Conservation (phyloP, 257 asterid genomes). For the Cruciata laevipes region DNA sequence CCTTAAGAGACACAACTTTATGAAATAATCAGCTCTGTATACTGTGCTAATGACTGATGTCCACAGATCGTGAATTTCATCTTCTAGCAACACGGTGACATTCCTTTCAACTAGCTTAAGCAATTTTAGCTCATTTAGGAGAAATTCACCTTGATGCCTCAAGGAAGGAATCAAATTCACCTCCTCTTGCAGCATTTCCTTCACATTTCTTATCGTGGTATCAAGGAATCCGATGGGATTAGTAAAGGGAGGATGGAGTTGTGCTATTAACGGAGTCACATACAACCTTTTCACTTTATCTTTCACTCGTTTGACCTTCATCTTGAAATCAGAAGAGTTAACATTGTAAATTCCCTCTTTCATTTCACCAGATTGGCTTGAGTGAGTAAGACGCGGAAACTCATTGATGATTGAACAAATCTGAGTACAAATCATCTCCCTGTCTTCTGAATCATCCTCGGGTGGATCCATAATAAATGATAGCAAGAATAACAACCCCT, state of each 20-base stretch:
- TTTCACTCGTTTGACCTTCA: not conserved
- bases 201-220: not conserved
- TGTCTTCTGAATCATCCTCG: no score
- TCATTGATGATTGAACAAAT: not conserved
- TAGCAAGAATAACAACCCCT: not conserved
- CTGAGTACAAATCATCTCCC: not conserved
- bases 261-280: no score
- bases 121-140: not conserved
- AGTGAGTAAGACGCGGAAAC: not conserved
- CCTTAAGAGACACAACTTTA: no score
- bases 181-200: no score
- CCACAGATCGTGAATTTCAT: not conserved
- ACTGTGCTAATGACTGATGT: not conserved
- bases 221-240: constrained; percentile 1
- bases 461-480: not conserved
- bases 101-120: not conserved
- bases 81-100: not conserved
- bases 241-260: constrained; percentile 7
- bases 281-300: not conserved
- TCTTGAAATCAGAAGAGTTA: not conserved
- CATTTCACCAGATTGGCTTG: not conserved
- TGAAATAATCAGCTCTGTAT: not conserved
- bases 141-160: not conserved
- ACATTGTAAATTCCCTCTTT: not conserved
- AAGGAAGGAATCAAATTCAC: not conserved